Evolutionary conservation across 805 yeast species (phyloP).

Genomic region (Saturnispora mendoncae): DNA sequence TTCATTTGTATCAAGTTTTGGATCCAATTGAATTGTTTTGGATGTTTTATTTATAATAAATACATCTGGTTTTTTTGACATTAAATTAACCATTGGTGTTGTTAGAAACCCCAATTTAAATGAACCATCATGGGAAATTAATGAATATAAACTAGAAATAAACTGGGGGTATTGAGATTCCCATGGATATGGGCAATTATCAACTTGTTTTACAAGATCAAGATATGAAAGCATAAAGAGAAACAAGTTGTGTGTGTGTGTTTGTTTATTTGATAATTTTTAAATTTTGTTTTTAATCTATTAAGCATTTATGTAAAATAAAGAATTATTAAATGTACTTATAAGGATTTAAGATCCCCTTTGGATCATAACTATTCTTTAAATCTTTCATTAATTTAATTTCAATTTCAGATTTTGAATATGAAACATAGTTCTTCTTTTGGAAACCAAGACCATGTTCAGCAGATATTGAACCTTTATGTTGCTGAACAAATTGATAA

Average conservation of each 20-base stretch:
- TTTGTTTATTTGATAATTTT: conserved; percentile 75
- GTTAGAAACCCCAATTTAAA: conserved; percentile 34
- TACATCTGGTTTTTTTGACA: conserved; percentile 16
- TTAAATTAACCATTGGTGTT: conserved; percentile 26
- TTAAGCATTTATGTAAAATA: neutral
- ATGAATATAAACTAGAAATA: conserved; percentile 22
- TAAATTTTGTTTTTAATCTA: too few relatives aligned
- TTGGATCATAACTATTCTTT: conserved; percentile 82
- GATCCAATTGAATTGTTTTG: conserved; percentile 25
- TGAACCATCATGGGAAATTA: conserved; percentile 31
- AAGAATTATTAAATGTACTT: conserved; percentile 51
- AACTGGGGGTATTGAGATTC: conserved; percentile 16
- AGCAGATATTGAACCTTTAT: conserved; percentile 86
- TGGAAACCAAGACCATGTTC: conserved; percentile 98
- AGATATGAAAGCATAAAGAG: too few relatives aligned
- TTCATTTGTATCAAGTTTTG: conserved; percentile 31
- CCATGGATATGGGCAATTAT: conserved; percentile 26
- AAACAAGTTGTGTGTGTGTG: too few relatives aligned
- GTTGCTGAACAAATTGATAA: conserved; percentile 72
- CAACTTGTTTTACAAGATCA: conserved; percentile 25
- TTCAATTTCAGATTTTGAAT: conserved; percentile 68
- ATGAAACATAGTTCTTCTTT: conserved; percentile 81
- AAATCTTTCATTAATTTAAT: conserved; percentile 67
- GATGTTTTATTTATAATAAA: conserved; percentile 23
- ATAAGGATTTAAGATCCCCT: conserved; percentile 88